These are phyloP conservation scores for Ophiostoma fasciatum DNA, from an alignment of 2,329 filamentous ascomycete genomes.

Conservation along the genomic window DNA sequence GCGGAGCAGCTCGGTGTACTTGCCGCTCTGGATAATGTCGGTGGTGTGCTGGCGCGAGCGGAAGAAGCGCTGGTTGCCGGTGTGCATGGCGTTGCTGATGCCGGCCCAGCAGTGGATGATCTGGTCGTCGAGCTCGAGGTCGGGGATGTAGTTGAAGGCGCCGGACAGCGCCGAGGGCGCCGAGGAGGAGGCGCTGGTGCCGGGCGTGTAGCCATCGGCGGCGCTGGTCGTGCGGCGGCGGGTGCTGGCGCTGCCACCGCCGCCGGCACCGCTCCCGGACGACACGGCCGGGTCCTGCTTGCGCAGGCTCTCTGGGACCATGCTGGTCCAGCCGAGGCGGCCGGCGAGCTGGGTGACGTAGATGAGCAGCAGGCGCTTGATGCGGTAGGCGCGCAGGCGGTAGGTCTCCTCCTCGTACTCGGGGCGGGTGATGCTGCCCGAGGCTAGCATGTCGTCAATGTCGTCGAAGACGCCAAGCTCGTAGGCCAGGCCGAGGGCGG, in stretches of 20 bases:
- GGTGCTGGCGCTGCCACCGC: too few species aligned
- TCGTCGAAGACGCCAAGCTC: constrained; percentile 94
- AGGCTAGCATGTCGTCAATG: constrained; percentile 54
- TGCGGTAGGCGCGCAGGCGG: constrained; percentile 61
- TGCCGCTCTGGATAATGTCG: constrained; percentile 72
- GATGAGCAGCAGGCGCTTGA: constrained; percentile 75
- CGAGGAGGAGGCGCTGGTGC: too few species aligned
- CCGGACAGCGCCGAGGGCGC: constrained; percentile 40
- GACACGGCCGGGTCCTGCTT: constrained; percentile 42
- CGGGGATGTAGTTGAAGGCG: constrained; percentile 50
- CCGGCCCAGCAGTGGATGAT: constrained; percentile 84
- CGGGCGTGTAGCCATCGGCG: constrained; percentile 42
- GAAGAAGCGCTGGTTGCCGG: constrained; percentile 80
- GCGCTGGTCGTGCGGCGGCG: constrained; percentile 31
- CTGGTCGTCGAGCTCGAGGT: constrained; percentile 51
- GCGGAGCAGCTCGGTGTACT: constrained; percentile 67
- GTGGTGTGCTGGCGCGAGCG: constrained; percentile 76
- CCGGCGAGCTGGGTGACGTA: constrained; percentile 92
- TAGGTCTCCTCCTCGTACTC: constrained; percentile 64
- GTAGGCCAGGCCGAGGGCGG: constrained; percentile 76
- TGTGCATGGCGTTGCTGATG: constrained; percentile 83
- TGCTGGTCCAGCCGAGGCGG: constrained; percentile 80
- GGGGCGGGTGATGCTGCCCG: constrained; percentile 42
- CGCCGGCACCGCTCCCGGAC: too few species aligned
- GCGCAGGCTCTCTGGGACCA: constrained; percentile 61